Evolutionary conservation across 192 early-diverging fungal species (phyloP), one percentile per base, ranked within the genome.

Genomic region (Entomortierella lignicola): DNA sequence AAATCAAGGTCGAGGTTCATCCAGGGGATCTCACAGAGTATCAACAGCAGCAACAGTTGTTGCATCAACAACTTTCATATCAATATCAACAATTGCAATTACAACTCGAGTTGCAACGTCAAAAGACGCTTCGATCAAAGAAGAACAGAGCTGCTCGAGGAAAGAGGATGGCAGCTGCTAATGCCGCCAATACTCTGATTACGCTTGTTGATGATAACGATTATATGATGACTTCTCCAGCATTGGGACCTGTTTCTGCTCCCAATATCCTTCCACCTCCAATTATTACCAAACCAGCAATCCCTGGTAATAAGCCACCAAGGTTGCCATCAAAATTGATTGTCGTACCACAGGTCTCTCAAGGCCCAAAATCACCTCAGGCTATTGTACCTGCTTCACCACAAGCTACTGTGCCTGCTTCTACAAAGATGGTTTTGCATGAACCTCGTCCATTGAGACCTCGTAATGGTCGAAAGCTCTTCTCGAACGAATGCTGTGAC

Each of bases 61-160:
- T 66, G 41, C 63, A 55, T 8, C 53, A 66, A 51, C 63, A 55
- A n/a, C 52, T 66, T 7, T 39, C 55, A 11, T n/a, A 42, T 8
- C 63, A 66, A 37, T 55, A 66, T 21, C 47, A 66, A 21, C 52
- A 66, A 44, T 26, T 66, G 30, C 63, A 66, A 17, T n/a, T 42
- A 52, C 53, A 55, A 44, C 42, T 60, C 13, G 53, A 55, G 52
- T n/a, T 55, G 34, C 31, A 66, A 31, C 47, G 11, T 30, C 61
- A 63, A 8, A 27, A 34, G 47, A 43, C 41, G 7, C 2, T 60
- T 20, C 58, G 55, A 11, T 23, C 6, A 29, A 57, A 60, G 58
- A 43, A 26, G 41, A 43, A 41, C 23, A 42, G 37, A 20, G 29
- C n/a, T n/a, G n/a, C 34, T 37, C 41, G 59, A 27, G 21, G 8